A percentile compares a stretch with the other conserved stretches of the same genome.
These are phyloP conservation scores for Xylaria acuta DNA, from an alignment of 495 filamentous ascomycete genomes.

Conservation along the genomic window DNA sequence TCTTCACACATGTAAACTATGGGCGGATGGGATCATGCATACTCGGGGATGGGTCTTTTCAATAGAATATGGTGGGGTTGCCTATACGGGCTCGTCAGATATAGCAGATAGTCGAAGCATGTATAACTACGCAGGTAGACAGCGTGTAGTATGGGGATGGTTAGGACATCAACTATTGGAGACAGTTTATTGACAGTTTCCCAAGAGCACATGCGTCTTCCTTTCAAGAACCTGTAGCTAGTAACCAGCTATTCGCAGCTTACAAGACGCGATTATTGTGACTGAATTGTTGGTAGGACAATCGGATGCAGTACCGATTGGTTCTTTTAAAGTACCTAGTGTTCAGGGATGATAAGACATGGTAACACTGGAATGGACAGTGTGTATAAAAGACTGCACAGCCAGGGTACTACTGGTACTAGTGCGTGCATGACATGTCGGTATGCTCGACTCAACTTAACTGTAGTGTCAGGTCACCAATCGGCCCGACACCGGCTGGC, in stretches of 20 bases:
- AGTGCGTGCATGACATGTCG: no score
- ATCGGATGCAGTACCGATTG: background rate
- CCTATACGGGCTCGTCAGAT: constrained; percentile 7
- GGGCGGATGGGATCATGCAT: constrained; percentile 22
- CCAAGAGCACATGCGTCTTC: background rate
- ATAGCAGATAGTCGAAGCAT: constrained; percentile 13
- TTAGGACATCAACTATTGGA: constrained; percentile 11
- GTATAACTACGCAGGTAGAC: constrained; percentile 25
- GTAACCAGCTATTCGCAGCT: background rate
- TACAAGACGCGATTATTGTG: background rate
- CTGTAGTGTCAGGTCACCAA: background rate
- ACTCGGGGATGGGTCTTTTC: constrained; percentile 18
- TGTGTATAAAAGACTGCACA: no score
- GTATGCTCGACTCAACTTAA: no score
- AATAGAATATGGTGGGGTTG: constrained; percentile 22
- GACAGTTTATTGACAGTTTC: constrained; percentile 4
- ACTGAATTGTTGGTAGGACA: background rate
- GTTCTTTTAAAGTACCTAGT: background rate
- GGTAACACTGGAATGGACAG: no score
- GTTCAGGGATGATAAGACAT: no score
- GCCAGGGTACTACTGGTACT: no score
- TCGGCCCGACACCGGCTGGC: constrained; percentile 15
- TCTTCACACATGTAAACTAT: constrained; percentile 23
- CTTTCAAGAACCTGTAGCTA: background rate
- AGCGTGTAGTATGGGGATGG: background rate